These are phyloP conservation scores for Blastobotrys serpentis DNA, from an alignment of 1,139 yeast species.

Conservation along the genomic window DNA sequence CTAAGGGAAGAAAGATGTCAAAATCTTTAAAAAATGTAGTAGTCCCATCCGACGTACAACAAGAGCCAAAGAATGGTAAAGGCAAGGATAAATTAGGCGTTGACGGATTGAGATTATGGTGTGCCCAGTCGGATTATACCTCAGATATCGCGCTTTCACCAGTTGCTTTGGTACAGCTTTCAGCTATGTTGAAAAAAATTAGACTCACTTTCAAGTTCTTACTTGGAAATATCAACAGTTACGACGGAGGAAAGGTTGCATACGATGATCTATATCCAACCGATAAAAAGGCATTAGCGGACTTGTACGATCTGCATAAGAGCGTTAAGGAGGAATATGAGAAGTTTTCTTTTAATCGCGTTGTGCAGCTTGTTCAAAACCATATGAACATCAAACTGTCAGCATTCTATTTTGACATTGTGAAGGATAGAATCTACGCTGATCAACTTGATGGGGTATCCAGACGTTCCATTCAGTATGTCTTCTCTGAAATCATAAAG, in stretches of 20 bases:
- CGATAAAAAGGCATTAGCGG: slow-evolving; percentile 64
- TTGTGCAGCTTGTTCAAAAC: slow-evolving; percentile 58
- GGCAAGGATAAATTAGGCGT: slow-evolving; percentile 72
- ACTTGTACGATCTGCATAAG: slow-evolving; percentile 50
- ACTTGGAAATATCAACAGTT: slow-evolving; percentile 67
- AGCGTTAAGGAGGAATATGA: slow-evolving; percentile 50
- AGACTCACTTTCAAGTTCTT: slow-evolving; percentile 79
- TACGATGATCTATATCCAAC: slow-evolving; percentile 50
- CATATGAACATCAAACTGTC: slow-evolving; percentile 77
- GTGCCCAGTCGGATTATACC: slow-evolving; percentile 84
- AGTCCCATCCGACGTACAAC: slow-evolving; percentile 55
- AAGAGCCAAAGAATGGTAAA: slow-evolving; percentile 47
- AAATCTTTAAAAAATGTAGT: slow-evolving; percentile 86
- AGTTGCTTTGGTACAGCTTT: slow-evolving; percentile 69
- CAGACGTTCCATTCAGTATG: slow-evolving; percentile 71
- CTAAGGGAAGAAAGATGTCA: slow-evolving; percentile 86
- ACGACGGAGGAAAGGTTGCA: slow-evolving; percentile 30
- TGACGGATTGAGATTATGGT: slow-evolving; percentile 90
- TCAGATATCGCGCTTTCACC: slow-evolving; percentile 76
- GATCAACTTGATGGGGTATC: slow-evolving; percentile 50
- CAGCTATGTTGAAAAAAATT: slow-evolving; percentile 76
- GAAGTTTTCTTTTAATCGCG: slow-evolving; percentile 64
- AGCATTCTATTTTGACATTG: slow-evolving; percentile 79
- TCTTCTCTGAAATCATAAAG: slow-evolving; percentile 58
- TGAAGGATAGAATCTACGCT: slow-evolving; percentile 83